phyloP scores from a whole-genome alignment of 2,329 filamentous ascomycete genomes.

The Clonostachys sp. region DNA sequence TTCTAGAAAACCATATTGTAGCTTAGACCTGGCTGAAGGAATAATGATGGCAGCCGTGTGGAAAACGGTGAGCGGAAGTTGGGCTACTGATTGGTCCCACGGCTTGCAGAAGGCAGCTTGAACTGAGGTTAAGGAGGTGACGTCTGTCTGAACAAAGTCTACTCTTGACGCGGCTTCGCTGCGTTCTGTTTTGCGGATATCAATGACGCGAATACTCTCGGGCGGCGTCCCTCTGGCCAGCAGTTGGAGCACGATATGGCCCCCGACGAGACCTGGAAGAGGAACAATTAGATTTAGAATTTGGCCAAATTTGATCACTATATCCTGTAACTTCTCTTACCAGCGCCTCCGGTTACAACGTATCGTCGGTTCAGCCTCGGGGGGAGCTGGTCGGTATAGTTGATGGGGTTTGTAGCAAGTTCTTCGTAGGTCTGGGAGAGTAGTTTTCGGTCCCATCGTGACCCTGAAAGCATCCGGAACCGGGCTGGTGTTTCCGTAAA shows the following conservation, averaged over 20 bases:
- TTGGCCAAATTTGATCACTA: too few relatives aligned
- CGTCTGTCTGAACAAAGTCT: conserved; percentile 41
- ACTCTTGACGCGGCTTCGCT: conserved; percentile 26
- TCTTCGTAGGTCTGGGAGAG: not conserved
- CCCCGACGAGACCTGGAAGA: conserved; percentile 36
- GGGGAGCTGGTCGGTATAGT: not conserved
- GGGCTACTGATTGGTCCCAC: conserved; percentile 35
- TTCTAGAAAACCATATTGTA: conserved; percentile 37
- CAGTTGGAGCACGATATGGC: conserved; percentile 48
- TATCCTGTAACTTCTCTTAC: not conserved
- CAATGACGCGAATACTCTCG: conserved; percentile 46
- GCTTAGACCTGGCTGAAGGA: conserved; percentile 38
- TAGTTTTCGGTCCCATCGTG: too few relatives aligned
- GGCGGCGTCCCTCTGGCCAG: conserved; percentile 46
- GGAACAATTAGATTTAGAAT: not conserved
- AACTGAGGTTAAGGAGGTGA: conserved; percentile 38
- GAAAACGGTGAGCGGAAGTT: conserved; percentile 48
- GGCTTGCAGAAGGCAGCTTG: conserved; percentile 37
- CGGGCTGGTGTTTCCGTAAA: too few relatives aligned
- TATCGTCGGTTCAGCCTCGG: not conserved
- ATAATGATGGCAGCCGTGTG: conserved; percentile 52
- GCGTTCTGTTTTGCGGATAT: conserved; percentile 37
- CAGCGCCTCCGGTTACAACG: conserved; percentile 1
- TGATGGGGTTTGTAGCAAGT: not conserved
- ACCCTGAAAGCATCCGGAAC: too few relatives aligned